Percentiles rank a stretch among this genome's conserved stretches.
Evolutionary conservation across 2,329 filamentous ascomycete genomes (phyloP).

Genomic region (Trichoderma sp.): DNA sequence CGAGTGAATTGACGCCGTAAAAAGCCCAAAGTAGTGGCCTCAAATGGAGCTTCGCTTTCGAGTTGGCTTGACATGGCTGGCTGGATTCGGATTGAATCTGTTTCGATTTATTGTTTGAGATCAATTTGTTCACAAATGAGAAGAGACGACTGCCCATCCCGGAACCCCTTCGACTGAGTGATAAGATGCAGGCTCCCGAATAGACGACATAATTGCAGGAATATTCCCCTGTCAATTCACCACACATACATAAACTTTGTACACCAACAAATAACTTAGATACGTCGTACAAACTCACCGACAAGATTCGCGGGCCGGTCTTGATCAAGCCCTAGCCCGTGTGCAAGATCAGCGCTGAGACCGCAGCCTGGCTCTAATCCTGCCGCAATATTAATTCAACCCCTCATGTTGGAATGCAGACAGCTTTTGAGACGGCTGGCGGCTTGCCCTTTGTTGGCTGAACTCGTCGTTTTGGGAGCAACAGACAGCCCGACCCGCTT

Average conservation of each 20-base stretch:
- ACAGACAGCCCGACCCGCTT: neutral
- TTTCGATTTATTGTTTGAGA: neutral
- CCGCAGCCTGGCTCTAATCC: neutral
- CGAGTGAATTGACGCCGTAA: neutral
- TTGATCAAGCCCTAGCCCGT: neutral
- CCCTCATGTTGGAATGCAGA: neutral
- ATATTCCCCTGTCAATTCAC: neutral
- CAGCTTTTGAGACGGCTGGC: neutral
- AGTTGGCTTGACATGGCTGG: neutral
- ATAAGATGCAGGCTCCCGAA: neutral
- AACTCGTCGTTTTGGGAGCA: too few species aligned
- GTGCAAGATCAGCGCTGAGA: neutral
- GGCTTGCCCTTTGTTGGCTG: neutral
- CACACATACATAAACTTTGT: neutral
- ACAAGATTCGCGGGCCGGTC: neutral
- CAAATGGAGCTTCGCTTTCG: neutral
- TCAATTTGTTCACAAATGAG: neutral
- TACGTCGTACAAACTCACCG: neutral
- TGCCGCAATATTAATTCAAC: neutral
- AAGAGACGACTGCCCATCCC: too few species aligned
- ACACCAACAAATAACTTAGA: neutral
- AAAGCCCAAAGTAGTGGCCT: neutral
- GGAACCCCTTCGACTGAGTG: neutral
- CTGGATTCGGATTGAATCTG: neutral
- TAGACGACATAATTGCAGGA: too few species aligned